Conservation (phyloP, 1,139 yeast genomes). For the Casaregolazyma suthepensis region DNA sequence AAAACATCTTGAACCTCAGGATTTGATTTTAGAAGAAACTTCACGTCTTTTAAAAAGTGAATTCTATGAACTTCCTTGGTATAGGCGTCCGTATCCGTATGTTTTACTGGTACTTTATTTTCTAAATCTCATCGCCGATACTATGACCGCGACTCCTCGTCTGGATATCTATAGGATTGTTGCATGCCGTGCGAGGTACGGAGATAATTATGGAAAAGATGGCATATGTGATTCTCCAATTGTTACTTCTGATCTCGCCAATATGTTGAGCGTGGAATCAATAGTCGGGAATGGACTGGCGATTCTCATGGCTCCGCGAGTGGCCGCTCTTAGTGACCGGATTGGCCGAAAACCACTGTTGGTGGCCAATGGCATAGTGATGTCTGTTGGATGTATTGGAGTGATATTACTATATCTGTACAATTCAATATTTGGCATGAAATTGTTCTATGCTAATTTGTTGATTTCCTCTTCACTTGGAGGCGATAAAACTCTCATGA, state of each 20-base stretch:
- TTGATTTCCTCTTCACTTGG: conserved; percentile 45
- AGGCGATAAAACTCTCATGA: conserved; percentile 43
- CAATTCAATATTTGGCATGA: conserved; percentile 31
- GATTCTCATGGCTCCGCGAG: not conserved
- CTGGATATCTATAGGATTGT: not conserved
- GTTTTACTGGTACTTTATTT: not conserved
- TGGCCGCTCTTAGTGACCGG: conserved; percentile 54
- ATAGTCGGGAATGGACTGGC: not conserved
- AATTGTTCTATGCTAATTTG: conserved; percentile 36
- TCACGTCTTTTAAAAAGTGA: not conserved
- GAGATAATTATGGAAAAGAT: not conserved
- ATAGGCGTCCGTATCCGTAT: not conserved
- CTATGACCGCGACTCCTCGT: not conserved
- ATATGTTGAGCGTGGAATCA: not conserved
- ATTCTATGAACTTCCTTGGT: not conserved
- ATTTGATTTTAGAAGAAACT: not conserved
- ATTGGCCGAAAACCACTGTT: conserved; percentile 53
- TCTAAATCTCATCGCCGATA: not conserved
- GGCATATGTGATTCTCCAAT: not conserved
- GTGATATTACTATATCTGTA: conserved; percentile 20
- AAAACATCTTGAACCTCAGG: not conserved
- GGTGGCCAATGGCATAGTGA: conserved; percentile 30
- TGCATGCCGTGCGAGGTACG: not conserved
- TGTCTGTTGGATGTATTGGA: conserved; percentile 15
- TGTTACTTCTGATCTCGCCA: not conserved